These are phyloP conservation scores for Elongisporangium anandrum DNA, from an alignment of 352 stramenopile species.

Conservation along the genomic window DNA sequence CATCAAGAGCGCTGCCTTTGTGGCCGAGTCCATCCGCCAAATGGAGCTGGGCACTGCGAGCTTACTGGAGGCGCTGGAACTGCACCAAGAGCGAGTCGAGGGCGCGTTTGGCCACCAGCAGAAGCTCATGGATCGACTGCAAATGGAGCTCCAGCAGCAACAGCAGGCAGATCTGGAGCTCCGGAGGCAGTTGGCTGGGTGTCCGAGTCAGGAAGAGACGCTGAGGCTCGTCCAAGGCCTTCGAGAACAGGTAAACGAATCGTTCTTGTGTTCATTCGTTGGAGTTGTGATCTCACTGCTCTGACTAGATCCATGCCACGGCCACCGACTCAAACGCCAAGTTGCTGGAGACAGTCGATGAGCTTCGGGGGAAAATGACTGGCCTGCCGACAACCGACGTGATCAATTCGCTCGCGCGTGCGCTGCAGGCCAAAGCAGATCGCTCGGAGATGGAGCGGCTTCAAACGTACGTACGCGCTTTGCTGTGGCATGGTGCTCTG, in stretches of 20 bases:
- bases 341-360: conserved; percentile 48
- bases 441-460: conserved; percentile 48
- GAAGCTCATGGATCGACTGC: conserved; percentile 30
- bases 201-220: conserved; percentile 64
- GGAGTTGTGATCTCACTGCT: not conserved
- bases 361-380: conserved; percentile 39
- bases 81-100: conserved; percentile 45
- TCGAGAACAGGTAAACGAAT: conserved; percentile 37
- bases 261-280: not conserved
- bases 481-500: not conserved
- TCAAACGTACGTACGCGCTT: conserved; percentile 15
- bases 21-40: conserved; percentile 36
- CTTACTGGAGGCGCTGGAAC: conserved; percentile 46
- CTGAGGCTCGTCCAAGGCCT: conserved; percentile 46
- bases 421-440: conserved; percentile 52
- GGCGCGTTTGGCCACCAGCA: conserved; percentile 36
- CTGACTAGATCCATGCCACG: conserved; percentile 28
- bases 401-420: conserved; percentile 30
- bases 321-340: conserved; percentile 29
- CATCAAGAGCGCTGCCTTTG: conserved; percentile 14
- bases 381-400: conserved; percentile 43
- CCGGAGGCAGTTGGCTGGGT: conserved; percentile 29
- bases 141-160: conserved; percentile 37
- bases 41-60: conserved; percentile 65
- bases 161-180: conserved; percentile 42